phyloP scores from a whole-genome alignment of 1,284 basidiomycete genomes.

The Rhizoctonia solani region DNA sequence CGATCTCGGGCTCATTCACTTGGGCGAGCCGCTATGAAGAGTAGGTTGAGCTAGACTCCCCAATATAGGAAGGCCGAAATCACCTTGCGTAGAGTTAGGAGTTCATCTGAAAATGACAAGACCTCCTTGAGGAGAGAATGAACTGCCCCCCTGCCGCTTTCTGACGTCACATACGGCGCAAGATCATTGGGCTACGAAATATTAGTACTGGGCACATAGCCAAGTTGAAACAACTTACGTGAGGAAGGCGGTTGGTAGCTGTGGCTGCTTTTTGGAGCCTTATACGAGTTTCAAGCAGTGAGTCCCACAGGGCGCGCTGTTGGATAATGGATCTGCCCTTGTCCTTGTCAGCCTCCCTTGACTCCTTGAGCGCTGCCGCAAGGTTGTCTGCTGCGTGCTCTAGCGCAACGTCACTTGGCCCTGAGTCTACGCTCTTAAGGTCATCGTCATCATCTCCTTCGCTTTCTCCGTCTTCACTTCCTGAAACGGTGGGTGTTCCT shows the following conservation, averaged over 20 bases:
- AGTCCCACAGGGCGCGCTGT: constrained; percentile 73
- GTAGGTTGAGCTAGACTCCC: neutral
- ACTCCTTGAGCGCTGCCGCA: constrained; percentile 58
- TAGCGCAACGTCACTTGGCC: constrained; percentile 49
- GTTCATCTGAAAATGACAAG: constrained; percentile 61
- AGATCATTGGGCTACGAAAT: constrained; percentile 47
- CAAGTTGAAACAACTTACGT: constrained; percentile 35
- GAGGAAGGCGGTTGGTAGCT: constrained; percentile 64
- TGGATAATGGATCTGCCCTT: constrained; percentile 80
- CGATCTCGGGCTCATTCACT: constrained; percentile 53
- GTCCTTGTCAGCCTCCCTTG: constrained; percentile 60
- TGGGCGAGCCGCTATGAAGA: constrained; percentile 46
- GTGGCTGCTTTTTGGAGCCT: constrained; percentile 79
- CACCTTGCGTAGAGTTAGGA: constrained; percentile 71
- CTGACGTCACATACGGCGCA: constrained; percentile 40
- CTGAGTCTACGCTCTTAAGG: constrained; percentile 46
- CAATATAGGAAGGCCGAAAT: constrained; percentile 13
- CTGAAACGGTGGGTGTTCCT: constrained; percentile 47
- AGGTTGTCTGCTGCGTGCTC: constrained; percentile 50
- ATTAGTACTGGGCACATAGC: neutral
- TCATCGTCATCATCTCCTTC: constrained; percentile 52
- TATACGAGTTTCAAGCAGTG: constrained; percentile 84
- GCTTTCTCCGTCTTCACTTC: constrained; percentile 48
- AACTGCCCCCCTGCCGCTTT: constrained; percentile 43
- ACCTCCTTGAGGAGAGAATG: constrained; percentile 63